phyloP scores from a whole-genome alignment of 495 filamentous ascomycete species.

The Aspergillus nidulans region DNA sequence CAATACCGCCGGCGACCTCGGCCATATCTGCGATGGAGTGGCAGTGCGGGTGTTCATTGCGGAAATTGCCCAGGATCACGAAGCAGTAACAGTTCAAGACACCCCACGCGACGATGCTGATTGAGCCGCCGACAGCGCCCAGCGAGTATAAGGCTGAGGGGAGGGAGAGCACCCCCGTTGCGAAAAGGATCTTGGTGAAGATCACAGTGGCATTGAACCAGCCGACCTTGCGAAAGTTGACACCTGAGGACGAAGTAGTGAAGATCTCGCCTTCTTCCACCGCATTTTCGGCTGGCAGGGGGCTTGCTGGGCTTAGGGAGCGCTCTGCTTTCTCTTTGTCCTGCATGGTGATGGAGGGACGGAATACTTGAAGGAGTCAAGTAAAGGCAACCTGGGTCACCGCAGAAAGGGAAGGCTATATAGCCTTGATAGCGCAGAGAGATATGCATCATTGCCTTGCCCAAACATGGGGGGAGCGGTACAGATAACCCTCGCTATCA shows the following conservation, averaged over 20 bases:
- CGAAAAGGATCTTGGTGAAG: constrained; percentile 49
- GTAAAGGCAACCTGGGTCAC: background rate
- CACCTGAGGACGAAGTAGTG: constrained; percentile 43
- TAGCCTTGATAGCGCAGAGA: background rate
- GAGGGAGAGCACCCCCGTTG: constrained; percentile 58
- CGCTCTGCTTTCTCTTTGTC: background rate
- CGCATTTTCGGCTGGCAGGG: background rate
- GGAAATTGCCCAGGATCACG: constrained; percentile 36
- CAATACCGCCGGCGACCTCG: constrained; percentile 56
- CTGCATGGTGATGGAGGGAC: background rate
- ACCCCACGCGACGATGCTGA: constrained; percentile 56
- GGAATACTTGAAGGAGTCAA: background rate
- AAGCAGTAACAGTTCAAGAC: constrained; percentile 54
- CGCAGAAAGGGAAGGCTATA: background rate
- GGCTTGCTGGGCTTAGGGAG: background rate
- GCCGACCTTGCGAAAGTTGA: constrained; percentile 54
- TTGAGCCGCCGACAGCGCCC: constrained; percentile 54
- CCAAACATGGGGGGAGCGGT: background rate
- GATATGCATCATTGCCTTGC: background rate
- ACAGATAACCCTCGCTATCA: background rate
- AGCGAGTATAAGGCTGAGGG: constrained; percentile 57
- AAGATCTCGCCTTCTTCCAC: constrained; percentile 41
- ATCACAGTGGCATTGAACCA: constrained; percentile 55
- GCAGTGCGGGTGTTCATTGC: constrained; percentile 34
- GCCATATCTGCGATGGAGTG: constrained; percentile 64